Percentiles rank a stretch among this genome's conserved stretches.
Conservation (phyloP, 495 filamentous ascomycete species). For the Recurvomyces mirabilis region DNA sequence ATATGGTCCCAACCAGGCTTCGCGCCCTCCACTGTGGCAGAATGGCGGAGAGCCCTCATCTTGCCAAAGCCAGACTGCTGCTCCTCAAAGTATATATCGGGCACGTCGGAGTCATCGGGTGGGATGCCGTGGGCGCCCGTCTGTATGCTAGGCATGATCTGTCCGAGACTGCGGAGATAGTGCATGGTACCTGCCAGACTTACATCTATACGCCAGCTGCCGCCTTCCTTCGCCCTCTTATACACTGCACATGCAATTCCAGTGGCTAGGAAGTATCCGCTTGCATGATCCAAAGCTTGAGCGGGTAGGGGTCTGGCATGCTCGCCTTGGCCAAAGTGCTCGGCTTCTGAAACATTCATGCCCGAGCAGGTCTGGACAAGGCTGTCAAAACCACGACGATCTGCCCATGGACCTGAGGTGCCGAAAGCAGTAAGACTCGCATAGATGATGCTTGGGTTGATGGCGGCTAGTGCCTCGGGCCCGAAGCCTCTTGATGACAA, state of each 20-base stretch:
- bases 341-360: slow-evolving; percentile 27
- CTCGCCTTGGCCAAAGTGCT: slow-evolving; percentile 16
- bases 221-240: slow-evolving; percentile 16
- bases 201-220: slow-evolving; percentile 23
- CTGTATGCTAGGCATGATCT: slow-evolving; percentile 1
- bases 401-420: slow-evolving; percentile 20
- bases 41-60: slow-evolving; percentile 20
- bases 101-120: slow-evolving; percentile 16
- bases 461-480: slow-evolving; percentile 9
- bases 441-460: slow-evolving; percentile 20
- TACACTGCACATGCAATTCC: slow-evolving; percentile 24
- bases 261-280: slow-evolving; percentile 24
- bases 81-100: slow-evolving; percentile 19
- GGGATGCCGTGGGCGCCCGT: slow-evolving; percentile 1
- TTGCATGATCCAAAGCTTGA: slow-evolving; percentile 26
- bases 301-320: slow-evolving; percentile 20
- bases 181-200: slow-evolving; percentile 29
- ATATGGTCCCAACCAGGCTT: slow-evolving; percentile 23
- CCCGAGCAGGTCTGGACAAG: slow-evolving; percentile 26
- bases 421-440: slow-evolving; percentile 25
- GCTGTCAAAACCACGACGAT: slow-evolving; percentile 26
- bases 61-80: slow-evolving; percentile 18
- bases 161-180: slow-evolving; percentile 24
- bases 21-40: slow-evolving; percentile 21
- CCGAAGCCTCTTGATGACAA: slow-evolving; percentile 22